phyloP scores from a whole-genome alignment of 2,329 filamentous ascomycete genomes.

The Colletotrichum orbiculare region DNA sequence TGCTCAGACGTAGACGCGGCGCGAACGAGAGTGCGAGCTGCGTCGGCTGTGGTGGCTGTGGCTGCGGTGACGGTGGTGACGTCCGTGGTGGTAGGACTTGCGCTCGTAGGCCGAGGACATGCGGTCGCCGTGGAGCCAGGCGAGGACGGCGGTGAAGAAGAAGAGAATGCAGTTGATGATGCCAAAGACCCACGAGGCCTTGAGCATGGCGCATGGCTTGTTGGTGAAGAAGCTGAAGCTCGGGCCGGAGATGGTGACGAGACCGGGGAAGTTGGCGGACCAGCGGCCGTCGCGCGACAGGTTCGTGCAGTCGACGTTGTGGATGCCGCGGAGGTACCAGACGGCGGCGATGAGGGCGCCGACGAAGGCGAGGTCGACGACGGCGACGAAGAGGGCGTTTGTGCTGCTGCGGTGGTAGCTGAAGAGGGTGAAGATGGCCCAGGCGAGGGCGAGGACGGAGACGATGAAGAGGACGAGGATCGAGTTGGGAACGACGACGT shows the following conservation, averaged over 20 bases:
- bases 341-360: constrained; percentile 73
- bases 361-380: constrained; percentile 71
- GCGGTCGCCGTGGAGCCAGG: constrained; percentile 66
- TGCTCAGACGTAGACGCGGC: constrained; percentile 38
- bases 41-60: constrained; percentile 48
- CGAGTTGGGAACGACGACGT: constrained; percentile 69
- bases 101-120: constrained; percentile 54
- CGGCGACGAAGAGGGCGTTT: constrained; percentile 70
- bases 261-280: constrained; percentile 69
- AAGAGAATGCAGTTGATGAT: constrained; percentile 92
- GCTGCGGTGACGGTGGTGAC: constrained; percentile 45
- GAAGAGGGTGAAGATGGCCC: constrained; percentile 74
- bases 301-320: constrained; percentile 73
- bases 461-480: constrained; percentile 77
- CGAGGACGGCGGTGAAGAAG: constrained; percentile 79
- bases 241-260: constrained; percentile 65
- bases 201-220: constrained; percentile 91
- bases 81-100: constrained; percentile 47
- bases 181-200: constrained; percentile 87
- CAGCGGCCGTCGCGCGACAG: constrained; percentile 62
- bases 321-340: constrained; percentile 69
- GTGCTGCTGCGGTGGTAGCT: constrained; percentile 70
- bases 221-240: constrained; percentile 66
- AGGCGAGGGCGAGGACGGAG: constrained; percentile 70
- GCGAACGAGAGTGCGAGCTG: constrained; percentile 38